These are phyloP conservation scores for Alternaria sp. DNA, from an alignment of 2,329 filamentous ascomycete genomes.

Conservation along the genomic window DNA sequence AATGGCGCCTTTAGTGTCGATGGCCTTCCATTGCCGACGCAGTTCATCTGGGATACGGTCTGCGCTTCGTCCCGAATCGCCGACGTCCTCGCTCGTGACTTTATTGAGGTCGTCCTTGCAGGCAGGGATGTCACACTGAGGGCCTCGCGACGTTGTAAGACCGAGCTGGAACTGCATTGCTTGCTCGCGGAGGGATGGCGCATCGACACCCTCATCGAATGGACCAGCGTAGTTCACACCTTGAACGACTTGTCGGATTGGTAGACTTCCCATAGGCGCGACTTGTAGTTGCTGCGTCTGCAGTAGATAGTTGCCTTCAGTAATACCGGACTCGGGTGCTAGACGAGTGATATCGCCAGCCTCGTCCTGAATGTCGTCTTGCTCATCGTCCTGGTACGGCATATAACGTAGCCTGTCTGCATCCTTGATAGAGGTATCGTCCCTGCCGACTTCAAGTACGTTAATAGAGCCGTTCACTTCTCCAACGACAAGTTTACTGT, in stretches of 20 bases:
- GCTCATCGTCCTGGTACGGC: constrained; percentile 22
- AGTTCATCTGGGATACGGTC: constrained; percentile 53
- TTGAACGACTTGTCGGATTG: constrained; percentile 54
- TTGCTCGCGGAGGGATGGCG: constrained; percentile 32
- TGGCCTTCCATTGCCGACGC: constrained; percentile 32
- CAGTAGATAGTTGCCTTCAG: constrained; percentile 37
- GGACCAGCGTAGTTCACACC: constrained; percentile 52
- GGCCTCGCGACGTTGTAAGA: constrained; percentile 19
- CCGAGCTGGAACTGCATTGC: constrained; percentile 43
- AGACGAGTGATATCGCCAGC: not conserved
- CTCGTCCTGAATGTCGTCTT: not conserved
- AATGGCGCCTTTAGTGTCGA: constrained; percentile 1
- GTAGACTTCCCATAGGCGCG: constrained; percentile 50
- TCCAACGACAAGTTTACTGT: constrained; percentile 62
- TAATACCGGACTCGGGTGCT: constrained; percentile 31
- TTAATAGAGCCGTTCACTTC: constrained; percentile 63
- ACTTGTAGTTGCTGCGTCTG: constrained; percentile 42
- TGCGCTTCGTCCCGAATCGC: constrained; percentile 48
- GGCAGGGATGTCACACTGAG: constrained; percentile 31
- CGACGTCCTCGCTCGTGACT: constrained; percentile 46
- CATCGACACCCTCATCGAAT: constrained; percentile 36
- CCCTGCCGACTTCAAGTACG: constrained; percentile 54
- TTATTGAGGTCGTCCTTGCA: constrained; percentile 42
- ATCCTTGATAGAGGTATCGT: constrained; percentile 39
- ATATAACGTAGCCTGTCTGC: constrained; percentile 38